Conservation (phyloP, 495 filamentous ascomycete genomes). For the Clavariopsis aquatica region DNA sequence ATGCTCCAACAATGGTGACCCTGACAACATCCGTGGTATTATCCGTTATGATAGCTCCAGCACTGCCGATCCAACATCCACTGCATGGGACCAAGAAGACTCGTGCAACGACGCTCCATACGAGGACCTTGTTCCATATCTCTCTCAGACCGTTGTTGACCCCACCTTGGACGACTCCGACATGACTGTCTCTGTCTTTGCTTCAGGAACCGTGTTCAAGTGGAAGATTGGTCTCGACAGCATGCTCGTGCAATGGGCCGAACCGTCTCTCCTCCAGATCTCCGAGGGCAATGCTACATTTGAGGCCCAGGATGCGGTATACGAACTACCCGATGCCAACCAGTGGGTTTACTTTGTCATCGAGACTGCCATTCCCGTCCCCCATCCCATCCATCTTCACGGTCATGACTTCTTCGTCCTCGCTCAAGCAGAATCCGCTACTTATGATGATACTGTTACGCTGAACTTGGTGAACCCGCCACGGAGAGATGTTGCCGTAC, state of each 20-base stretch:
- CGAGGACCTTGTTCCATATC: constrained; percentile 17
- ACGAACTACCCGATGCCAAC: constrained; percentile 27
- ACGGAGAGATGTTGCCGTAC: constrained; percentile 42
- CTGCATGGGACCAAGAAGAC: constrained; percentile 10
- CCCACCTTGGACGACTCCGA: constrained; percentile 11
- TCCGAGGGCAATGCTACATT: constrained; percentile 40
- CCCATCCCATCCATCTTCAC: constrained; percentile 47
- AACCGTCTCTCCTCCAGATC: constrained; percentile 40
- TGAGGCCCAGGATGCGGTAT: constrained; percentile 33
- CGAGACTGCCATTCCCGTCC: constrained; percentile 33
- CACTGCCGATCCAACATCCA: constrained; percentile 33
- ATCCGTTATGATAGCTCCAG: constrained; percentile 39
- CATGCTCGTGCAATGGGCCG: constrained; percentile 39
- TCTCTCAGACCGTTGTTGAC: constrained; percentile 15
- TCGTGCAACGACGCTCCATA: constrained; percentile 36
- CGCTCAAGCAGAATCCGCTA: constrained; percentile 29
- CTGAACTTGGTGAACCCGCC: constrained; percentile 40
- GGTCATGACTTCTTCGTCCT: constrained; percentile 48
- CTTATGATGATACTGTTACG: constrained; percentile 9
- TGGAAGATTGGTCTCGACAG: constrained; percentile 40
- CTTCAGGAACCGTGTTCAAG: constrained; percentile 32
- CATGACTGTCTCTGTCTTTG: constrained; percentile 2
- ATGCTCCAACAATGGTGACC: constrained; percentile 27
- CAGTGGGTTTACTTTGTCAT: constrained; percentile 32
- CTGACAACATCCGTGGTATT: constrained; percentile 37